Percentiles rank a stretch among this genome's conserved stretches.
These are phyloP conservation scores for Aspergillus melleus DNA, from an alignment of 2,329 filamentous ascomycete species.

Conservation along the genomic window DNA sequence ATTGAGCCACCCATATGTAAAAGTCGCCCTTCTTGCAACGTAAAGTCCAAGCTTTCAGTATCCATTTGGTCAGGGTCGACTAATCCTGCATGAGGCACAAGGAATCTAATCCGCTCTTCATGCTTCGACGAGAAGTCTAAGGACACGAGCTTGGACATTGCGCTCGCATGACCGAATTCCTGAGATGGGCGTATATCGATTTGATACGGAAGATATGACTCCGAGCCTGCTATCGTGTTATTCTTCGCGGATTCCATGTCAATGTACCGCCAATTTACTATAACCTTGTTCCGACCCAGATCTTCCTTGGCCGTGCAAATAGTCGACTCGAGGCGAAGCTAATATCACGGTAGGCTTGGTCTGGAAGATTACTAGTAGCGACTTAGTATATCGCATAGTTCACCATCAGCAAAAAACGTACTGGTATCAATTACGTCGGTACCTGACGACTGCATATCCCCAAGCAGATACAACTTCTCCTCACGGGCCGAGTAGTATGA, in stretches of 20 bases:
- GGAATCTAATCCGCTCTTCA: slow-evolving; percentile 54
- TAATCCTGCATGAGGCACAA: slow-evolving; percentile 61
- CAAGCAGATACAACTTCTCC: slow-evolving; percentile 71
- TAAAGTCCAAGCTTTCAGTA: slow-evolving; percentile 45
- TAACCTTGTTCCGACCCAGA: slow-evolving; percentile 47
- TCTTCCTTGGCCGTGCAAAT: slow-evolving; percentile 34
- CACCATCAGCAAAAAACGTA: slow-evolving; percentile 21
- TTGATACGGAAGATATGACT: slow-evolving; percentile 57
- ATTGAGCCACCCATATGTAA: slow-evolving; percentile 70
- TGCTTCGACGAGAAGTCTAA: slow-evolving; percentile 55
- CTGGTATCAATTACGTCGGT: slow-evolving; percentile 65
- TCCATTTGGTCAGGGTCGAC: slow-evolving; percentile 43
- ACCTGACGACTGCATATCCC: slow-evolving; percentile 71
- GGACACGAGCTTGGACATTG: slow-evolving; percentile 64
- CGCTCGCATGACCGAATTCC: slow-evolving; percentile 70
- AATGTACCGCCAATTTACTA: slow-evolving; percentile 22
- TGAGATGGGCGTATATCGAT: slow-evolving; percentile 68
- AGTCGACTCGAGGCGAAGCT: slow-evolving; percentile 57
- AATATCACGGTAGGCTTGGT: slow-evolving; percentile 63
- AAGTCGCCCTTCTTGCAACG: slow-evolving; percentile 62
- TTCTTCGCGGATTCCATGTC: neutral
- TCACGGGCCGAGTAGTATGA: slow-evolving; percentile 75
- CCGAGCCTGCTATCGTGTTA: slow-evolving; percentile 39
- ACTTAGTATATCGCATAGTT: neutral
- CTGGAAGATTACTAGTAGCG: slow-evolving; percentile 57